A percentile compares a stretch with the other conserved stretches of the same genome.
These are phyloP conservation scores for Pseudogymnoascus sp. DNA, from an alignment of 2,329 filamentous ascomycete genomes.

Conservation along the genomic window DNA sequence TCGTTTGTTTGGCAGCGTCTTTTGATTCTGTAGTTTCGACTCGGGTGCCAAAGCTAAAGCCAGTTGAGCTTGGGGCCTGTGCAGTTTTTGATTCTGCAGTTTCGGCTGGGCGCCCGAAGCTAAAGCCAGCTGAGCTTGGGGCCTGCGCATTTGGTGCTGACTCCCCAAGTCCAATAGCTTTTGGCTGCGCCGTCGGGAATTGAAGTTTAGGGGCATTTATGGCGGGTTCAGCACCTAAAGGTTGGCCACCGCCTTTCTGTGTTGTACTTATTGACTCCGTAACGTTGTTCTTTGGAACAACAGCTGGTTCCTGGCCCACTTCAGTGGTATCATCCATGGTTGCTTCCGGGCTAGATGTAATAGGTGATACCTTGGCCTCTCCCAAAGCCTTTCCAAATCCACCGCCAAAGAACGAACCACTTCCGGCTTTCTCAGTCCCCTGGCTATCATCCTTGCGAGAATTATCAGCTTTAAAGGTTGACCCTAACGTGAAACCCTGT, in stretches of 20 bases:
- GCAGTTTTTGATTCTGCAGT: no score
- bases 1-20: background rate
- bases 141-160: background rate
- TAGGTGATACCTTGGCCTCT: constrained; percentile 34
- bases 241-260: background rate
- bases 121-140: background rate
- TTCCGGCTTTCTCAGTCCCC: constrained; percentile 30
- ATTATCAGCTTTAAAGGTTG: constrained; percentile 32
- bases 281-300: background rate
- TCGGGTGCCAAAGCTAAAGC: background rate
- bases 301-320: background rate
- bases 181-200: background rate
- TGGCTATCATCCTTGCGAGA: constrained; percentile 54
- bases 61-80: background rate
- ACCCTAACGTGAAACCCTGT: constrained; percentile 26
- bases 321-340: constrained; percentile 37
- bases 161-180: background rate
- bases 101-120: background rate
- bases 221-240: background rate
- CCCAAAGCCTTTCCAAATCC: constrained; percentile 53
- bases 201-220: constrained; percentile 24
- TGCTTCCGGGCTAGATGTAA: constrained; percentile 33
- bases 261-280: background rate
- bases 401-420: constrained; percentile 50
- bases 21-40: background rate